Evolutionary conservation across 371 early-diverging fungal species (phyloP), one percentile per base, ranked within the genome.

Genomic region (Zychaea mexicana): DNA sequence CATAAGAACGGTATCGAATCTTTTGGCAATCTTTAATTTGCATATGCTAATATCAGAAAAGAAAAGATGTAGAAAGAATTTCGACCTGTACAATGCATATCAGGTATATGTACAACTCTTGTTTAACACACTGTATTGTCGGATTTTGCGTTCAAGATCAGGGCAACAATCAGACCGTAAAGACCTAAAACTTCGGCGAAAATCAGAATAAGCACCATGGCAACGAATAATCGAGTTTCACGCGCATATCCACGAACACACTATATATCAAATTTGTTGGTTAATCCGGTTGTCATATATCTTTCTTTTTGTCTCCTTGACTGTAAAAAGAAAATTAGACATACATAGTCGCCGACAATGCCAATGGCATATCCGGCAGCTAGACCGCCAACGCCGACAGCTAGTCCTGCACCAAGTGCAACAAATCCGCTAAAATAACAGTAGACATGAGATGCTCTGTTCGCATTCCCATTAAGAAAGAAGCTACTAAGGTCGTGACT

Each of bases 341-440:
- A 19, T 92, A 88, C 90, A 64, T 94, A 92, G 67, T 95, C 96
- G 63, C 95, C 96, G 28, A 92, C 94, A 70, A 94, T 88, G 64
- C 96, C 96, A 66, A 95, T 92, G 49, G 96, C 94, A 78, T 93
- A 93, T 24, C 96, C 96, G 58, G 95, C 95, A 31, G 96, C 94
- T 76, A 95, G 82, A 59, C 94, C 95, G 26, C 88, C 84, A 30
- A 94, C 74, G 67, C 96, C 96, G n/a, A 93, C 94, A 64, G 89
- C 84, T 36, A 94, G 72, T 57, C 96, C 96, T 27, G 94, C 92
- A 38, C 89, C 94, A 52, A 95, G 79, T 61, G 93, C 92, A 69
- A 95, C 83, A 66, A 93, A 94, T 19, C 90, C 94, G 60, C 87
- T 85, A 52, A 17, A 61, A 9, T 22, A 28, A n/a, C n/a, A n/a